Conservation (phyloP, 306 rosid species). For the Cicer cuneatum region DNA sequence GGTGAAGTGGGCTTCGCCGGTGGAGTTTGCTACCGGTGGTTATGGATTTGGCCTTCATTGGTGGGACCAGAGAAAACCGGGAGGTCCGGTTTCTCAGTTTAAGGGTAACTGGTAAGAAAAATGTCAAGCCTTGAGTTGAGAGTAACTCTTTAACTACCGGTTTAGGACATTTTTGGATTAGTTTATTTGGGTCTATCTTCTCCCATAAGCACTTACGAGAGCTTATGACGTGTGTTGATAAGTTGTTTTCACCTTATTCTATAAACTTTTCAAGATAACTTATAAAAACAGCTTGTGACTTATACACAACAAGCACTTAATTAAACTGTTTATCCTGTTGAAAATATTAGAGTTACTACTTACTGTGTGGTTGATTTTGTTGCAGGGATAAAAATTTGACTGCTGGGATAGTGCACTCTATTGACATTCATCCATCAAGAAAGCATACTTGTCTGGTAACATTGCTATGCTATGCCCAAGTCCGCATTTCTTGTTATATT, state of each 20-base stretch:
- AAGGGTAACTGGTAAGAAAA: constrained; percentile 78
- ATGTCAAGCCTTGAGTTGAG: not conserved
- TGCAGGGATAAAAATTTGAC: constrained; percentile 72
- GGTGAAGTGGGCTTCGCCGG: constrained; percentile 84
- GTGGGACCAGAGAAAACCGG: constrained; percentile 94
- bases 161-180: not conserved
- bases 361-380: constrained; percentile 36
- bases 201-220: not conserved
- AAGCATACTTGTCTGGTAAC: constrained; percentile 90
- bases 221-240: not conserved
- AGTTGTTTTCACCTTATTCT: not conserved
- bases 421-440: constrained; percentile 89
- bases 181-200: not conserved
- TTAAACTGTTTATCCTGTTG: not conserved
- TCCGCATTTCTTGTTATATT: constrained; percentile 19
- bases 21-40: constrained; percentile 87
- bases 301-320: not conserved
- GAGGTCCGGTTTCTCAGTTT: constrained; percentile 84
- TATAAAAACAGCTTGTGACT: not conserved
- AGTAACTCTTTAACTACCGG: not conserved
- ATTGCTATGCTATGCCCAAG: constrained; percentile 26
- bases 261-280: not conserved
- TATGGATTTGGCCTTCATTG: constrained; percentile 85
- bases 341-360: constrained; percentile 16
- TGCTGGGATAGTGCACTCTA: constrained; percentile 85